These are phyloP conservation scores for Apiotrichum domesticum DNA, from an alignment of 1,284 basidiomycete genomes.

Conservation along the genomic window DNA sequence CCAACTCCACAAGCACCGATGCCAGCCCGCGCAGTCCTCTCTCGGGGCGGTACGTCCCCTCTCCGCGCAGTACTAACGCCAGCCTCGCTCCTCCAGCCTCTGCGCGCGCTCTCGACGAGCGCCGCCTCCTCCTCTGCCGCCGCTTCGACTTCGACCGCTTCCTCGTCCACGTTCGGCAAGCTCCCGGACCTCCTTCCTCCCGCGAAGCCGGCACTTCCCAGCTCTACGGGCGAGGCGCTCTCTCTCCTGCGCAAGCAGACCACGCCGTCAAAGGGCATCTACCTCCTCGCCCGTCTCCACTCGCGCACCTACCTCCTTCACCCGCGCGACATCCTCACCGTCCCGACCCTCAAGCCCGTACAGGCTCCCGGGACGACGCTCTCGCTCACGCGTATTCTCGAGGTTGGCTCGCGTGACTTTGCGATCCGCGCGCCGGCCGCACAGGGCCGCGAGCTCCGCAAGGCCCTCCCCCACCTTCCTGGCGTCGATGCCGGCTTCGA, in stretches of 20 bases:
- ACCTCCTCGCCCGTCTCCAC: slow-evolving; percentile 82
- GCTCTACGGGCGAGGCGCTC: slow-evolving; percentile 36
- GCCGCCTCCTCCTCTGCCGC: slow-evolving; percentile 31
- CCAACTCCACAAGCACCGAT: slow-evolving; percentile 9
- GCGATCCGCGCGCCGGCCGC: slow-evolving; percentile 56
- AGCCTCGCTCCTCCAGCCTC: slow-evolving; percentile 7
- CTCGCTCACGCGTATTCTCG: slow-evolving; percentile 77
- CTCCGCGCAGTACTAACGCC: not conserved
- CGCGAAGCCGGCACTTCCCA: slow-evolving; percentile 21
- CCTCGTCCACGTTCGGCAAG: slow-evolving; percentile 14
- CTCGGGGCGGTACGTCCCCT: slow-evolving; percentile 3
- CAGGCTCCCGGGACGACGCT: slow-evolving; percentile 71
- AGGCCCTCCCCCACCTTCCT: slow-evolving; percentile 24
- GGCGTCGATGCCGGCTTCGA: slow-evolving; percentile 13
- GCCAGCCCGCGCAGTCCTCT: slow-evolving; percentile 18
- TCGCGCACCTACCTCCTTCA: slow-evolving; percentile 83
- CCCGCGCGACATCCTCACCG: slow-evolving; percentile 81
- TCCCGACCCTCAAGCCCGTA: slow-evolving; percentile 66
- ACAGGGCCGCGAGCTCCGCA: slow-evolving; percentile 51
- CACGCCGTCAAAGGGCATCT: slow-evolving; percentile 63
- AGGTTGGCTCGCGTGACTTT: slow-evolving; percentile 90
- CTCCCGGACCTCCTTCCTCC: slow-evolving; percentile 35
- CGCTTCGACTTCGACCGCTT: slow-evolving; percentile 38
- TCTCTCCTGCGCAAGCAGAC: slow-evolving; percentile 45
- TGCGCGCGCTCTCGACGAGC: slow-evolving; percentile 19